Evolutionary conservation across 208 protist species (phyloP), one percentile per base, ranked within the genome.

Genomic region (Entamoeba histolytica): DNA sequence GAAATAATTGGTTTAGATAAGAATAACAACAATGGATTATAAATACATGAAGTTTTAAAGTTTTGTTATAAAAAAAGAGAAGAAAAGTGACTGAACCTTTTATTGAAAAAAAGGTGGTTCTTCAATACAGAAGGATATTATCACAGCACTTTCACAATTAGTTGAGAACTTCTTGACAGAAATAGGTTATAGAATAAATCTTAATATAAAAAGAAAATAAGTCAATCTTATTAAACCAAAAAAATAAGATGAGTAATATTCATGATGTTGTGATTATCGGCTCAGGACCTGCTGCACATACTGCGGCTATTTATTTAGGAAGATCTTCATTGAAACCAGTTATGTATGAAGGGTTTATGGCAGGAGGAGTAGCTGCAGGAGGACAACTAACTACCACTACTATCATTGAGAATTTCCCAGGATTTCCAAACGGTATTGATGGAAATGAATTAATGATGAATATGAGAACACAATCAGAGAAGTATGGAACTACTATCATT

Each of bases 281-380:
- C 17, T 91, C 93, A 78, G 96, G 96, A 31, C 96, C 96, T 91
- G 94, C 95, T 49, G 96, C 95, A 35, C 95, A 95, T 92, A 97
- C 97, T 15, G 95, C 96, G 3, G 97, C 95, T 44, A 95, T 97
- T 69, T 97, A 97, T 94, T 51, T 93, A 55, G 96, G 94, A 28
- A 94, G 92, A 91, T 10, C 92, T 19, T 14, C 8, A 17, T 10
- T 93, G 4, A 93, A 93, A 52, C 92, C 92, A 52, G 5, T 93
- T 15, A 14, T 93, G 10, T 49, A 49, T 91, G 31, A 31, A 19
- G 91, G 91, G 4, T 78, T 44, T 17, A 14, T 44, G 12, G 28
- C 12, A 14, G 91, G 91, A 28, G 91, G 91, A 39, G 23, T 57
- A 92, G 49, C 50, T 57, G 28, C 12, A 14, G 91, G 91, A 10